Evolutionary conservation across 2,329 filamentous ascomycete species (phyloP).

Genomic region (Curvularia eragrostidis): DNA sequence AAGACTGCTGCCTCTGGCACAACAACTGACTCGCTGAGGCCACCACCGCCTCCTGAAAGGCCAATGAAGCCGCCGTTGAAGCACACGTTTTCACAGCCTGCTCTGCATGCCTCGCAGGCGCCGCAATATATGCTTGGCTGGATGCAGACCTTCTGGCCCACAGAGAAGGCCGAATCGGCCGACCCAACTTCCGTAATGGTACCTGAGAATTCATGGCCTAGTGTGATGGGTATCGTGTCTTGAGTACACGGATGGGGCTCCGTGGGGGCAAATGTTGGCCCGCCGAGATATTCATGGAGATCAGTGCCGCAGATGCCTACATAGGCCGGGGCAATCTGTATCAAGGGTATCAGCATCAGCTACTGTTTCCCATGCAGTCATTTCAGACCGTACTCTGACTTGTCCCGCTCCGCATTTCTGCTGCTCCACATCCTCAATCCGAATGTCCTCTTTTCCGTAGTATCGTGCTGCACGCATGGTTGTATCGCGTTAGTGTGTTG

Average conservation of each 20-base stretch:
- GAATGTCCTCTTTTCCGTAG: conserved; percentile 63
- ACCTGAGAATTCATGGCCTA: conserved; percentile 72
- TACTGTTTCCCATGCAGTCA: not conserved
- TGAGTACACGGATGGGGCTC: conserved; percentile 65
- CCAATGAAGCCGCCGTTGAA: conserved; percentile 63
- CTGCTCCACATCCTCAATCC: conserved; percentile 60
- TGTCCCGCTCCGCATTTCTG: conserved; percentile 59
- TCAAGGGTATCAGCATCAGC: not conserved
- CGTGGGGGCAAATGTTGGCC: conserved; percentile 57
- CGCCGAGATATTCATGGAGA: conserved; percentile 61
- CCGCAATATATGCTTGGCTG: conserved; percentile 67
- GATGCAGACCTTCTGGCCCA: conserved; percentile 64
- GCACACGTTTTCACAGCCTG: conserved; percentile 65
- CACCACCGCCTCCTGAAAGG: conserved; percentile 60
- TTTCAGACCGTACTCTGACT: conserved; percentile 49
- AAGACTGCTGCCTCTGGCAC: conserved; percentile 59
- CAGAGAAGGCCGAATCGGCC: conserved; percentile 55
- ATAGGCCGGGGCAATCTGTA: conserved; percentile 54
- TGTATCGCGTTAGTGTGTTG: conserved; percentile 7
- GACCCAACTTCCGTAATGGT: conserved; percentile 65
- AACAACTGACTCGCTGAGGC: conserved; percentile 62
- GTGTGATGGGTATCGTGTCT: conserved; percentile 63
- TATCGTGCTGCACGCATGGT: conserved; percentile 63
- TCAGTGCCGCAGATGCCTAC: conserved; percentile 63
- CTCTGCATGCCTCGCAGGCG: conserved; percentile 62